Base-by-base conservation (phyloP, 768 basidiomycete genomes). In the Coprinopsis marcescibilis region DNA sequence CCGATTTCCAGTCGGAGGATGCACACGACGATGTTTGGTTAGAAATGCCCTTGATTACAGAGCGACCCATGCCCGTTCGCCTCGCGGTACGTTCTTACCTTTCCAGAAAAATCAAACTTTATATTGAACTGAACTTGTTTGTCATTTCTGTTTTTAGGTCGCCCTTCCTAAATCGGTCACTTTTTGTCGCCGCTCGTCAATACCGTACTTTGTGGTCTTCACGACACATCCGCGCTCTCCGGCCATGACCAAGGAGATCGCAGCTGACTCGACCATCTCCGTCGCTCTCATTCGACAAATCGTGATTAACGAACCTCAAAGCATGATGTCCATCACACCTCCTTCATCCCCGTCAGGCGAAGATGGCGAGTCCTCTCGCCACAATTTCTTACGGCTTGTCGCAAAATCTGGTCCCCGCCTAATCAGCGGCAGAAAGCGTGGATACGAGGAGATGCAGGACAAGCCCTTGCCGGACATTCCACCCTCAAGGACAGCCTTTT, bases 191-290 rank as follows among this genome's bases (percentile, higher is more conserved):
- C 60, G 72, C 20, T 72, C 71, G 14, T 74, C 73, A n/a, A 75
- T 88, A 50, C 77, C 84, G 11, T 86, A 80, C 56, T 87, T 80
- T 55, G 81, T 85, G 43, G 80, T 86, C 23, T 86, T 86, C 63
- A 76, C 77, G 8, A 85, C 85, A 24, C 76, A 64, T 6, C 76
- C 80, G 14, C 69, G 78, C 32, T 81, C 78, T 14, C 61, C 69
- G 1, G 52, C 62, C 10, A 64, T 86, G 25, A 73, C 79, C 7
- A 73, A 71, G 48, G 83, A 87, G 56, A 83, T 87, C 27, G 78
- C 83, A 6, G 57, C 81, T 3, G 84, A 86, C 57, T 81, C 85
- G 4, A 83, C 82, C 11, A 78, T 85, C 25, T 75, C 76, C n/a
- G 76, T 85, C 10, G 79, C 79, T 0, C 69, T 88, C 20, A 59